phyloP scores from a whole-genome alignment of 768 basidiomycete genomes.

The Pisolithus orientalis region DNA sequence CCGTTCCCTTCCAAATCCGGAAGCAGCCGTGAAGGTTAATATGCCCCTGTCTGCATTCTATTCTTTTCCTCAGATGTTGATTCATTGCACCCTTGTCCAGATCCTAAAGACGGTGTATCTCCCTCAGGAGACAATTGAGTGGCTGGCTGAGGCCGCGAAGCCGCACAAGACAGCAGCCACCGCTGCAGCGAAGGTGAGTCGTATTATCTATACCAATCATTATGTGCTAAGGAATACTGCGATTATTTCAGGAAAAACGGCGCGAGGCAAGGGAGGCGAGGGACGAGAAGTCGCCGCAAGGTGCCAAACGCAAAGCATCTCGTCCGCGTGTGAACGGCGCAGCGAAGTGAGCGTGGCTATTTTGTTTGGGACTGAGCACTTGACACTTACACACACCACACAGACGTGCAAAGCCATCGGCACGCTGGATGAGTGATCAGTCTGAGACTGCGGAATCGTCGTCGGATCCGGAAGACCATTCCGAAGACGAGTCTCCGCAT shows the following conservation, averaged over 20 bases:
- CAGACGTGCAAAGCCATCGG: slow-evolving; percentile 24
- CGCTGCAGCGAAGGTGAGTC: slow-evolving; percentile 20
- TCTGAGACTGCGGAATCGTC: slow-evolving; percentile 26
- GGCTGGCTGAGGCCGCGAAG: slow-evolving; percentile 47
- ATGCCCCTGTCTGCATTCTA: not conserved
- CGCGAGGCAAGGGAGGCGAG: slow-evolving; percentile 35
- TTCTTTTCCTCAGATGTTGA: not conserved
- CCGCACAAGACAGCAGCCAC: slow-evolving; percentile 30
- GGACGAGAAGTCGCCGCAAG: slow-evolving; percentile 41
- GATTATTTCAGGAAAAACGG: slow-evolving; percentile 28
- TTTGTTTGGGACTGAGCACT: not conserved
- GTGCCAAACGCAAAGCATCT: slow-evolving; percentile 49
- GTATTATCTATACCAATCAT: slow-evolving; percentile 1
- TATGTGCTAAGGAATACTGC: slow-evolving; percentile 2
- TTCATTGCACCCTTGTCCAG: slow-evolving; percentile 29
- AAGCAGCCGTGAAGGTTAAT: slow-evolving; percentile 57
- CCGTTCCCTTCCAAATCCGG: slow-evolving; percentile 57
- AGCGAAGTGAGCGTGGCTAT: slow-evolving; percentile 15
- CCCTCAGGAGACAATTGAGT: slow-evolving; percentile 48
- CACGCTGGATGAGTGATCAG: slow-evolving; percentile 28
- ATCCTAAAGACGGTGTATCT: slow-evolving; percentile 65
- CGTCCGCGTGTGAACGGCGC: slow-evolving; percentile 22
- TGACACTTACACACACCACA: not conserved
- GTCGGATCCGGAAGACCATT: slow-evolving; percentile 23
- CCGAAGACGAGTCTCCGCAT: slow-evolving; percentile 1